phyloP scores from a whole-genome alignment of 2,329 filamentous ascomycete species.

The Sarocladium kiliense region DNA sequence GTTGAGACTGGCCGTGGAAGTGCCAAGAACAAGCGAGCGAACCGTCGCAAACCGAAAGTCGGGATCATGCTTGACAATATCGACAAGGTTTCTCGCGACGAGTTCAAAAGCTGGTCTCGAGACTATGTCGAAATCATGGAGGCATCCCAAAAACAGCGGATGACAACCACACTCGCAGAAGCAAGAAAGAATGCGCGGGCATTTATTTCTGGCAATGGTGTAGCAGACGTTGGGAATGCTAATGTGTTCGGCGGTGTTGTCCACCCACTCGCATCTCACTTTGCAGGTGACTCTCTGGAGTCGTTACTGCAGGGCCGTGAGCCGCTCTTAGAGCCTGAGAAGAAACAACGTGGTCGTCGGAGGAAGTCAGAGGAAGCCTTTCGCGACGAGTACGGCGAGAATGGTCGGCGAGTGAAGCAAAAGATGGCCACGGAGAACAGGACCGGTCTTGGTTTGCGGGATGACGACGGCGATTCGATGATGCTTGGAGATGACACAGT shows the following conservation, averaged over 20 bases:
- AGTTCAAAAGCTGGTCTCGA: slow-evolving; percentile 34
- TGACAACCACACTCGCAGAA: slow-evolving; percentile 24
- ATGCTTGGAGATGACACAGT: slow-evolving; percentile 34
- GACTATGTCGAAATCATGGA: slow-evolving; percentile 53
- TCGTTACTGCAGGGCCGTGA: slow-evolving; percentile 22
- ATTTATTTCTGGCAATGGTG: slow-evolving; percentile 27
- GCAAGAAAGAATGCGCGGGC: slow-evolving; percentile 32
- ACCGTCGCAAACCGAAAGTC: slow-evolving; percentile 17
- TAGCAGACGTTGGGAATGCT: slow-evolving; percentile 24
- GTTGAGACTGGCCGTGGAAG: slow-evolving; percentile 2
- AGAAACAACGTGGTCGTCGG: slow-evolving; percentile 24
- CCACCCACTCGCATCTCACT: slow-evolving; percentile 38
- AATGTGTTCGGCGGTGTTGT: slow-evolving; percentile 1
- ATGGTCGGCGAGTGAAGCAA: slow-evolving; percentile 30
- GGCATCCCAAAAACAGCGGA: slow-evolving; percentile 20
- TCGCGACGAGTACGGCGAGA: slow-evolving; percentile 26
- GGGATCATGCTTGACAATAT: slow-evolving; percentile 23
- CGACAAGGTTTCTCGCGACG: slow-evolving; percentile 29
- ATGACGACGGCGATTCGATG: slow-evolving; percentile 21
- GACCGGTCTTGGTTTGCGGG: slow-evolving; percentile 19
- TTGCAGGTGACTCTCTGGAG: slow-evolving; percentile 40
- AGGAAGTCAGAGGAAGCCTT: slow-evolving; percentile 41
- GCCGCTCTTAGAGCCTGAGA: slow-evolving; percentile 14
- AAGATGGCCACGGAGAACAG: slow-evolving; percentile 26
- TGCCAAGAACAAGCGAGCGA: slow-evolving; percentile 18